Evolutionary conservation across 2,329 filamentous ascomycete species (phyloP), one percentile per base, ranked within the genome.

Genomic region (Cladosporium sp.): DNA sequence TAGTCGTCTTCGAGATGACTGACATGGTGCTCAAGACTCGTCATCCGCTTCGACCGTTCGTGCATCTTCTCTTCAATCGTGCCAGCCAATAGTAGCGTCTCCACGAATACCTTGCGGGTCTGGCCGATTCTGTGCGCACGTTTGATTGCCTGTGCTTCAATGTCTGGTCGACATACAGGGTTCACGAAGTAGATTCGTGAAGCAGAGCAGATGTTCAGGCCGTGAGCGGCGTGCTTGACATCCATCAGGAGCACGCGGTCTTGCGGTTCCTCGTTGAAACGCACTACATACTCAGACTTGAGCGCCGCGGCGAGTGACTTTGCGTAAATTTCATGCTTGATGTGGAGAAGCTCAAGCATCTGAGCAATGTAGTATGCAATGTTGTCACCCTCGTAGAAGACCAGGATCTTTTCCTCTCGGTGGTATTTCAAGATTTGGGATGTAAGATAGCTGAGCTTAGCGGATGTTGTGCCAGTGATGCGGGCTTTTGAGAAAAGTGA

Each of bases 341-440:
- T 73, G 8, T 83, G 79, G 1, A 87, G 72, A 32, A 93, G 80
- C 63, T 97, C 92, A 0, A 97, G 80, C 28, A 88, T 85, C 68
- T 91, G 86, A 0, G 90, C 89, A 37, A 97, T 82, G 74, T 95
- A 96, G 71, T 84, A 96, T 1, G 91, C 92, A 2, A 89, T 81
- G 64, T 96, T 93, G 60, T 94, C 88, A 32, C 89, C 88, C 60
- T 96, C 91, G 70, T 96, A 97, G 71, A 97, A 97, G 9, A 97
- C 82, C 53, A 97, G 84, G 3, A 95, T 94, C 72, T 97, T 96
- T 66, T 96, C 91, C 0, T 81, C 74, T 1, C 79, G 72, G 54
- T 94, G 84, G 60, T 92, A 79, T 53, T 81, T 77, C 4, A 86
- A 72, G 12, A 97, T 85, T 32, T 83, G 80, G 55, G 91, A 87